These are phyloP conservation scores for Coemansia sp. DNA, from an alignment of 192 early-diverging fungal genomes.

Conservation along the genomic window DNA sequence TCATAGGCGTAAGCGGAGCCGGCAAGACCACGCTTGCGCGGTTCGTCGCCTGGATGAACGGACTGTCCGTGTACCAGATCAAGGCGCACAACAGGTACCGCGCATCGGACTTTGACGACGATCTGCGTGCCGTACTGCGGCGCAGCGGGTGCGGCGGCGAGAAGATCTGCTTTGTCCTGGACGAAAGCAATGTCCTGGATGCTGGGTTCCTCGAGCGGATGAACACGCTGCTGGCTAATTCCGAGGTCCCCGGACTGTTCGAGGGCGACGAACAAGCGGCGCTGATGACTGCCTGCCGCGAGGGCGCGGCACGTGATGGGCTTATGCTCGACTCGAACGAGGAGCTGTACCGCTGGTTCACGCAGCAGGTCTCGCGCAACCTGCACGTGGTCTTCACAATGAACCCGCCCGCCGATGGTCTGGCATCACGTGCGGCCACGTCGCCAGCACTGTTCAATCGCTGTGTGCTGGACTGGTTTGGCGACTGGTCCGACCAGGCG, in stretches of 20 bases:
- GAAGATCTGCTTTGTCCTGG: conserved; percentile 97
- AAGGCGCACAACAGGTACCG: conserved; percentile 98
- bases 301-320: conserved; percentile 91
- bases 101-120: conserved; percentile 97
- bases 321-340: conserved; percentile 90
- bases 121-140: conserved; percentile 85
- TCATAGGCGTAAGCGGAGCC: conserved; percentile 96
- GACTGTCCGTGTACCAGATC: conserved; percentile 92
- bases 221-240: conserved; percentile 98
- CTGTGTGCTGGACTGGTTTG: conserved; percentile 99
- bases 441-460: conserved; percentile 99
- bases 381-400: conserved; percentile 99
- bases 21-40: conserved; percentile 98
- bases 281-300: conserved; percentile 92
- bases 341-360: conserved; percentile 98
- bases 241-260: conserved; percentile 98
- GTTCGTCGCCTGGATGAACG: conserved; percentile 99
- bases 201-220: conserved; percentile 98
- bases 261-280: conserved; percentile 97
- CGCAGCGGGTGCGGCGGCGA: conserved; percentile 96
- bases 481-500: conserved; percentile 97
- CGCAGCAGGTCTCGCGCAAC: conserved; percentile 92
- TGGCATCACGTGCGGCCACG: conserved; percentile 91
- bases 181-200: conserved; percentile 97
- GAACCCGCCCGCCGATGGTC: conserved; percentile 95